Evolutionary conservation across 768 basidiomycete genomes (phyloP).

Genomic region (Pleurotus ostreatus): DNA sequence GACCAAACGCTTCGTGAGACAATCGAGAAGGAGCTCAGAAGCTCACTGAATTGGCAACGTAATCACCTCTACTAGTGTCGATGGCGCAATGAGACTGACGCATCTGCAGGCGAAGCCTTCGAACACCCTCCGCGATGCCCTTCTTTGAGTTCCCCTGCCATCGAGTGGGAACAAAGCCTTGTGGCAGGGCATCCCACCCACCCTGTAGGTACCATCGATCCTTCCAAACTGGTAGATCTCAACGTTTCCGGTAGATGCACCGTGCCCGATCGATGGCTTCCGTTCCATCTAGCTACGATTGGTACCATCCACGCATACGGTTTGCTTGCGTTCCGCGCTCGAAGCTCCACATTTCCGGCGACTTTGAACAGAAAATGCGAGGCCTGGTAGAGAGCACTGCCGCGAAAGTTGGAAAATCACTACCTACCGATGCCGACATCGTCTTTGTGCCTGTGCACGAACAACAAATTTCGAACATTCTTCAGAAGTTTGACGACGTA

Average conservation of each 20-base stretch:
- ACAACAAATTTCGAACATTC: conserved; percentile 43
- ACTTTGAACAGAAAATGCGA: conserved; percentile 34
- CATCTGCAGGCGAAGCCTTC: conserved; percentile 30
- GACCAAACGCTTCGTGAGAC: conserved; percentile 24
- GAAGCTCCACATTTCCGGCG: conserved; percentile 35
- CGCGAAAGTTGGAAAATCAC: conserved; percentile 19
- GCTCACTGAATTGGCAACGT: conserved; percentile 44
- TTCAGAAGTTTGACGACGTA: conserved; percentile 37
- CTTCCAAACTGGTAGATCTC: not conserved
- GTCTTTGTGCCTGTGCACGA: conserved; percentile 51
- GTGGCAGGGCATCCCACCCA: conserved; percentile 59
- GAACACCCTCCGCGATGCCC: conserved; percentile 39
- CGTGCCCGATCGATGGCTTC: conserved; percentile 41
- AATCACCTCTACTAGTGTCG: conserved; percentile 7
- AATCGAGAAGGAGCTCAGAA: conserved; percentile 38
- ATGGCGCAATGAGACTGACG: too few species aligned
- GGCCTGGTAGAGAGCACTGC: conserved; percentile 30
- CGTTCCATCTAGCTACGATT: conserved; percentile 38
- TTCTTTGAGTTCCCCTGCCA: conserved; percentile 33
- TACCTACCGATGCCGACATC: conserved; percentile 22
- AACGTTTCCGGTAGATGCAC: conserved; percentile 42
- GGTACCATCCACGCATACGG: conserved; percentile 48
- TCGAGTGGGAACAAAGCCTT: conserved; percentile 57
- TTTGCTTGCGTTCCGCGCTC: conserved; percentile 39
- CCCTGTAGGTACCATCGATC: conserved; percentile 31